Conservation (phyloP, 495 filamentous ascomycete genomes). For the Daldinia vernicosa region DNA sequence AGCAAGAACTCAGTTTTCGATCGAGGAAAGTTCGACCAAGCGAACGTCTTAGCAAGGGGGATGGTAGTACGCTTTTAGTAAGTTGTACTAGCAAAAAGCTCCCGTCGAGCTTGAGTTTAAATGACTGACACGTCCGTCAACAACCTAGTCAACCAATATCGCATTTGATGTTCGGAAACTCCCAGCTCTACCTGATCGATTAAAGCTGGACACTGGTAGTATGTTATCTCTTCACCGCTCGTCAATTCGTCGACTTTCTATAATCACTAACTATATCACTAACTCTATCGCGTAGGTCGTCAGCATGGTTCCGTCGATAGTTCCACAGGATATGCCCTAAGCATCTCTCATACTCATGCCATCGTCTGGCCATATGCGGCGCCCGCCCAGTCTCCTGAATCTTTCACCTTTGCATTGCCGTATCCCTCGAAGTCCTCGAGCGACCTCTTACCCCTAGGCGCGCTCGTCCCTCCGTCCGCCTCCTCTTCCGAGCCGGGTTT, state of each 20-base stretch:
- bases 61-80: conserved; percentile 72
- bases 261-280: conserved; percentile 33
- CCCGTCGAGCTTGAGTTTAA: neutral
- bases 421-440: conserved; percentile 69
- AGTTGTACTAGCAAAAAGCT: conserved; percentile 41
- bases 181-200: conserved; percentile 77
- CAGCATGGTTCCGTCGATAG: conserved; percentile 72
- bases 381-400: conserved; percentile 69
- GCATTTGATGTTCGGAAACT: conserved; percentile 88
- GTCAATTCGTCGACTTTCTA: conserved; percentile 44
- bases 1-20: conserved; percentile 68
- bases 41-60: conserved; percentile 65
- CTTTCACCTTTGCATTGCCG: conserved; percentile 78
- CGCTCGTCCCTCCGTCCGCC: conserved; percentile 76
- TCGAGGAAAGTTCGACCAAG: conserved; percentile 64
- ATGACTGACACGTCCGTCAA: conserved; percentile 35
- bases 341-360: conserved; percentile 79
- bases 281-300: conserved; percentile 49
- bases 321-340: conserved; percentile 76
- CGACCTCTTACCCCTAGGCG: conserved; percentile 78
- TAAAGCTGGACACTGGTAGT: conserved; percentile 70
- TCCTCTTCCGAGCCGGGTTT: conserved; percentile 81
- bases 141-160: conserved; percentile 78
- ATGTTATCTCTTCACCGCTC: conserved; percentile 45
- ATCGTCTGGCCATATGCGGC: conserved; percentile 88